These are phyloP conservation scores for Phytophthora vignae DNA, from an alignment of 352 stramenopile species.

Conservation along the genomic window DNA sequence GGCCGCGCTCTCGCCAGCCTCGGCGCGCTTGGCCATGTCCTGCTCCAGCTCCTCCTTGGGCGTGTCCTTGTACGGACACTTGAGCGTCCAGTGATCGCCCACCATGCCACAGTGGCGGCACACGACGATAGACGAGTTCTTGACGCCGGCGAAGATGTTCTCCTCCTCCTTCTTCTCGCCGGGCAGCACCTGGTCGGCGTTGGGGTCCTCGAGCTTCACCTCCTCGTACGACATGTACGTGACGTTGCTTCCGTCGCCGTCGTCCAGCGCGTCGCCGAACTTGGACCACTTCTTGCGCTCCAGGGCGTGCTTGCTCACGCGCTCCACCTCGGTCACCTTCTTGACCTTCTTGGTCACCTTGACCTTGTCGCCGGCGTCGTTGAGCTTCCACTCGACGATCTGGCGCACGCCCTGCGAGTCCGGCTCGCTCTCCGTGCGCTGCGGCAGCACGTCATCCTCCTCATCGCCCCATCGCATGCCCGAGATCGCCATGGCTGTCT, in stretches of 20 bases:
- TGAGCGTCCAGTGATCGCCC: conserved; percentile 91
- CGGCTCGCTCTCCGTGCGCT: conserved; percentile 84
- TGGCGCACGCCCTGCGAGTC: conserved; percentile 85
- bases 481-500: conserved; percentile 65
- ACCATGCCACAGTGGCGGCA: conserved; percentile 92
- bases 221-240: conserved; percentile 90
- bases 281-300: conserved; percentile 88
- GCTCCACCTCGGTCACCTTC: conserved; percentile 86
- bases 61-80: conserved; percentile 93
- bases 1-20: conserved; percentile 32
- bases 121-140: conserved; percentile 91
- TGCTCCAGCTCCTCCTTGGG: conserved; percentile 79
- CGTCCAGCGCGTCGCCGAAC: conserved; percentile 80
- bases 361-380: conserved; percentile 90
- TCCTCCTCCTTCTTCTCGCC: conserved; percentile 92
- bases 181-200: conserved; percentile 85
- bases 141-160: conserved; percentile 88
- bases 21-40: conserved; percentile 69
- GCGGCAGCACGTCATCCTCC: conserved; percentile 81
- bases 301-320: conserved; percentile 83
- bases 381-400: conserved; percentile 92
- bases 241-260: conserved; percentile 84
- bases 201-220: conserved; percentile 84
- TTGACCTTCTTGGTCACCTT: conserved; percentile 93
- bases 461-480: conserved; percentile 78